phyloP scores from a whole-genome alignment of 306 rosid species.

The Calophaca sinica region DNA sequence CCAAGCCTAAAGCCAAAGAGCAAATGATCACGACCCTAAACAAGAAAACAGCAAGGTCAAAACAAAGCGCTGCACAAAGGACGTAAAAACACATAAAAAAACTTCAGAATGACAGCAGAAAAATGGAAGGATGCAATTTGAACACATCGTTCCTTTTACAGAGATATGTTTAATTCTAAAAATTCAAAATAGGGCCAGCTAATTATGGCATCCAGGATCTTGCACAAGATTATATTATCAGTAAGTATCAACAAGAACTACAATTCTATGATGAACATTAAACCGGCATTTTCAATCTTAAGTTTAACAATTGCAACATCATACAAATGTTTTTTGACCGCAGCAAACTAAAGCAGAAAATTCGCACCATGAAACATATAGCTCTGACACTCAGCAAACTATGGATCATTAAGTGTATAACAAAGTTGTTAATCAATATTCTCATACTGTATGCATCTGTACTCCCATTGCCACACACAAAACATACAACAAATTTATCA shows the following conservation, averaged over 20 bases:
- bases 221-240: slow-evolving; percentile 20
- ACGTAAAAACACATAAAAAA: slow-evolving; percentile 22
- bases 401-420: background rate
- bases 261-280: background rate
- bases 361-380: background rate
- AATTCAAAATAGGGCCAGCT: slow-evolving; percentile 26
- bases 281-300: slow-evolving; percentile 9
- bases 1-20: slow-evolving; percentile 67
- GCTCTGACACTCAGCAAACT: background rate
- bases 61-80: slow-evolving; percentile 39
- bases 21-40: slow-evolving; percentile 79
- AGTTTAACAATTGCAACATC: slow-evolving; percentile 10
- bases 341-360: slow-evolving; percentile 10
- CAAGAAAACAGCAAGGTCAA: slow-evolving; percentile 69
- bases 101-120: background rate
- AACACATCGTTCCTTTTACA: slow-evolving; percentile 20
- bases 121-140: background rate
- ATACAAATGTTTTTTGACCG: background rate
- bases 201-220: background rate
- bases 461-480: slow-evolving; percentile 16
- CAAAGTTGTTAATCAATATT: background rate
- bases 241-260: slow-evolving; percentile 11
- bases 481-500: slow-evolving; percentile 3
- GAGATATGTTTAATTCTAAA: background rate
- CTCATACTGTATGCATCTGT: slow-evolving; percentile 2